Conservation (phyloP, 2,329 filamentous ascomycete species). For the Penicillium rolfsii region DNA sequence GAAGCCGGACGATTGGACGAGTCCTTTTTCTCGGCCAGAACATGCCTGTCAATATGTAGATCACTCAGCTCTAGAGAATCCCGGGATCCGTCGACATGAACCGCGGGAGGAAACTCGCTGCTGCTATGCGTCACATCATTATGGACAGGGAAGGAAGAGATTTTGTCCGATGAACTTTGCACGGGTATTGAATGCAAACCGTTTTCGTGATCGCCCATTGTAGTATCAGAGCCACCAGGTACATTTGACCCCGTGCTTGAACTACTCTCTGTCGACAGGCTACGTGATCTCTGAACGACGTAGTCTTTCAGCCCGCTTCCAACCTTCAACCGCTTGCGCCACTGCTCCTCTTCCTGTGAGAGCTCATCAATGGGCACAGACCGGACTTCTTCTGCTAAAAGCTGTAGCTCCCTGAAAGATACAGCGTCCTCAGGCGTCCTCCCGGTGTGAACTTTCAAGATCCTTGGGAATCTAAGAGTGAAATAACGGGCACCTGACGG, state of each 20-base stretch:
- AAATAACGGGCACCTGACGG: slow-evolving; percentile 70
- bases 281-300: slow-evolving; percentile 31
- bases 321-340: slow-evolving; percentile 64
- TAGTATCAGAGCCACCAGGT: neutral
- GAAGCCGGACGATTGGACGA: slow-evolving; percentile 20
- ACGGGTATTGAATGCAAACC: neutral
- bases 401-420: slow-evolving; percentile 70
- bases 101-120: slow-evolving; percentile 10
- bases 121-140: neutral
- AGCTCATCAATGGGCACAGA: slow-evolving; percentile 56
- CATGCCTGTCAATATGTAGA: neutral
- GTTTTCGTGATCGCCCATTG: neutral
- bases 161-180: neutral
- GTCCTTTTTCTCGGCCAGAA: slow-evolving; percentile 30
- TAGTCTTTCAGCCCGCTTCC: slow-evolving; percentile 47
- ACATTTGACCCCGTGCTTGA: slow-evolving; percentile 21
- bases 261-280: slow-evolving; percentile 24
- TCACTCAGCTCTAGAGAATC: neutral
- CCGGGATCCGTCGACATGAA: slow-evolving; percentile 28
- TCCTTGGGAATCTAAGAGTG: slow-evolving; percentile 74
- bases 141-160: no score
- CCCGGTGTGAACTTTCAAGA: slow-evolving; percentile 78
- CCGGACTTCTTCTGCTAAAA: slow-evolving; percentile 63
- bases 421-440: slow-evolving; percentile 69
- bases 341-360: slow-evolving; percentile 63